Conservation (phyloP, 2,329 filamentous ascomycete species). For the Daldinia eschscholtzii region DNA sequence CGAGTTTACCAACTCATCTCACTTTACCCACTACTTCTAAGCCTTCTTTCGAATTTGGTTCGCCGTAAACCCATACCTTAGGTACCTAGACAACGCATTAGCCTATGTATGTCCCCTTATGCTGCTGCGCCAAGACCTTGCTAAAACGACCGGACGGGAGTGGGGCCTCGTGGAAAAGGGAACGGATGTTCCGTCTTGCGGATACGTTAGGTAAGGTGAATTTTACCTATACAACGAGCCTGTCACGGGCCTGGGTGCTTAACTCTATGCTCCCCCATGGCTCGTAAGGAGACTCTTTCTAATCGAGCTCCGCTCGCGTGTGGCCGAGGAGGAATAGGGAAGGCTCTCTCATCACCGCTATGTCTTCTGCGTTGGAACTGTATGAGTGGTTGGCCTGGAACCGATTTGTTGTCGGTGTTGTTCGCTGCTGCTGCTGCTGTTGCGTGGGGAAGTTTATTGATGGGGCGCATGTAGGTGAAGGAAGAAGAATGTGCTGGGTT, state of each 20-base stretch:
- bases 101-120: background rate
- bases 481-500: too few relatives aligned
- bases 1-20: too few relatives aligned
- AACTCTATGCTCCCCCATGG: background rate
- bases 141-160: background rate
- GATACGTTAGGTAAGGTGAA: background rate
- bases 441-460: background rate
- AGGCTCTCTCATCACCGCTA: background rate
- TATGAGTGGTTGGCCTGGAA: background rate
- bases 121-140: background rate
- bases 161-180: background rate
- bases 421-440: background rate
- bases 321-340: background rate
- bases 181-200: background rate
- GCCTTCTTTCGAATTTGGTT: background rate
- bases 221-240: background rate
- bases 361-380: background rate
- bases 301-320: background rate
- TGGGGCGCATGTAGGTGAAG: background rate
- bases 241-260: background rate
- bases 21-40: background rate
- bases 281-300: background rate
- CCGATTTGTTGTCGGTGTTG: background rate
- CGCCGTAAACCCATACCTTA: background rate
- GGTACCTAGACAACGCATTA: conserved; percentile 1